These are phyloP conservation scores for Geopyxis carbonaria DNA, from an alignment of 495 filamentous ascomycete genomes.

Conservation along the genomic window DNA sequence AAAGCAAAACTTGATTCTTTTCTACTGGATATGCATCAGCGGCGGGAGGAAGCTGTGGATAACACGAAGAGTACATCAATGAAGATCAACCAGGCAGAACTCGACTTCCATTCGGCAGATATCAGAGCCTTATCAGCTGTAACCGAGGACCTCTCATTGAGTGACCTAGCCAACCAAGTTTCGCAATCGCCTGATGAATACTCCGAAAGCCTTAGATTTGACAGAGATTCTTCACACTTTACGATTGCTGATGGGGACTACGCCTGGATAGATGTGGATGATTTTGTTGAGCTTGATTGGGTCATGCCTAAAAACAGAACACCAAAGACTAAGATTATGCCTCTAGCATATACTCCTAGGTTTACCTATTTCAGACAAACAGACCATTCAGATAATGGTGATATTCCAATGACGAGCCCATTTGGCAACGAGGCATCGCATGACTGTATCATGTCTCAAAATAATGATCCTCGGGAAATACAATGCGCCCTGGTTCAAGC, in stretches of 20 bases:
- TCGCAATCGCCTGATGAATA: slow-evolving; percentile 27
- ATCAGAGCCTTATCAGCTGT: slow-evolving; percentile 84
- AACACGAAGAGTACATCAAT: slow-evolving; percentile 43
- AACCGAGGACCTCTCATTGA: slow-evolving; percentile 58
- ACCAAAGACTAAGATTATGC: slow-evolving; percentile 82
- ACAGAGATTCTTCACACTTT: slow-evolving; percentile 71
- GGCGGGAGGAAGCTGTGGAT: slow-evolving; percentile 52
- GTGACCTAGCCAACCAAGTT: slow-evolving; percentile 53
- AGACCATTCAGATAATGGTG: slow-evolving; percentile 58
- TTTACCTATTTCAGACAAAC: slow-evolving; percentile 97
- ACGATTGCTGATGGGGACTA: slow-evolving; percentile 87
- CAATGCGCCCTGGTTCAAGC: slow-evolving; percentile 71
- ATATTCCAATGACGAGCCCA: slow-evolving; percentile 46
- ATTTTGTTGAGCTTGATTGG: slow-evolving; percentile 96
- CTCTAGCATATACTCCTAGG: slow-evolving; percentile 75
- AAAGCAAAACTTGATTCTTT: slow-evolving; percentile 89
- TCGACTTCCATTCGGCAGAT: slow-evolving; percentile 85
- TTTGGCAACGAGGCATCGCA: slow-evolving; percentile 90
- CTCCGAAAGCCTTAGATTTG: slow-evolving; percentile 26
- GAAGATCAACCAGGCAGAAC: slow-evolving; percentile 81
- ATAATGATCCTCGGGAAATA: slow-evolving; percentile 79
- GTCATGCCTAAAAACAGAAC: slow-evolving; percentile 78
- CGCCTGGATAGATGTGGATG: slow-evolving; percentile 97
- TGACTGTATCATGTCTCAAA: slow-evolving; percentile 83
- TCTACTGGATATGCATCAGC: slow-evolving; percentile 89